phyloP scores from a whole-genome alignment of 2,329 filamentous ascomycete genomes.

The Ophioceras dolichostomum region DNA sequence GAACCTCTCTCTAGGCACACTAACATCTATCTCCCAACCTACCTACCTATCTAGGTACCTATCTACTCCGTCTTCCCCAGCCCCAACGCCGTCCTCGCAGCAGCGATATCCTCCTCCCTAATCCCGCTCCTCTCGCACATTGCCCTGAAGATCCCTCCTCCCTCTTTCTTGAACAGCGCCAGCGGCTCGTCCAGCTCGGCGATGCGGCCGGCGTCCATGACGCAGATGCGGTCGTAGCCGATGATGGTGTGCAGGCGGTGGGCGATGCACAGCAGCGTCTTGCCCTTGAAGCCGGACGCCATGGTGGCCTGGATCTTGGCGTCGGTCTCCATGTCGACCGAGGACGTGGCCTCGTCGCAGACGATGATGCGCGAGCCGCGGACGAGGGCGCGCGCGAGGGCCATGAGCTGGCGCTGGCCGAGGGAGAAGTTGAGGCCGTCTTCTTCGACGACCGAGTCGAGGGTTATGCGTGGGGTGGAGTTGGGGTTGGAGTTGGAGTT shows the following conservation, averaged over 20 bases:
- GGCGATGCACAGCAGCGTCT: conserved; percentile 84
- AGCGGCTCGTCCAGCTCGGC: conserved; percentile 74
- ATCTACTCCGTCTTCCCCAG: background rate
- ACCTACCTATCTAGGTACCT: too few relatives aligned
- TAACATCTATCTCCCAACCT: background rate
- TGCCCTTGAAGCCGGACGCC: conserved; percentile 69
- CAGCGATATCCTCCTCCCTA: conserved; percentile 37
- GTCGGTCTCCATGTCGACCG: conserved; percentile 93
- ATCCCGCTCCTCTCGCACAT: conserved; percentile 90
- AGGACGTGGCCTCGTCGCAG: conserved; percentile 90
- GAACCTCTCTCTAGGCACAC: conserved; percentile 7
- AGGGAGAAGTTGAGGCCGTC: conserved; percentile 94
- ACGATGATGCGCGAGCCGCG: conserved; percentile 84
- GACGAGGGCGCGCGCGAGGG: conserved; percentile 80
- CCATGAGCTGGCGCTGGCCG: conserved; percentile 91
- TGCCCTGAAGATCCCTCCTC: conserved; percentile 66
- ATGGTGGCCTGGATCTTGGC: conserved; percentile 91
- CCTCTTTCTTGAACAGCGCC: conserved; percentile 55
- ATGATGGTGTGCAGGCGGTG: conserved; percentile 88
- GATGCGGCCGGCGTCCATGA: conserved; percentile 85
- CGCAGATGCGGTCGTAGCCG: conserved; percentile 87
- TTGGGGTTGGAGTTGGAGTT: conserved; percentile 9
- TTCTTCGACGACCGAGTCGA: conserved; percentile 80
- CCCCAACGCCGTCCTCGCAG: conserved; percentile 21
- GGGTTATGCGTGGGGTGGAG: conserved; percentile 50